Base-by-base conservation (phyloP, 495 filamentous ascomycete species). In the Daldinia bambusicola region DNA sequence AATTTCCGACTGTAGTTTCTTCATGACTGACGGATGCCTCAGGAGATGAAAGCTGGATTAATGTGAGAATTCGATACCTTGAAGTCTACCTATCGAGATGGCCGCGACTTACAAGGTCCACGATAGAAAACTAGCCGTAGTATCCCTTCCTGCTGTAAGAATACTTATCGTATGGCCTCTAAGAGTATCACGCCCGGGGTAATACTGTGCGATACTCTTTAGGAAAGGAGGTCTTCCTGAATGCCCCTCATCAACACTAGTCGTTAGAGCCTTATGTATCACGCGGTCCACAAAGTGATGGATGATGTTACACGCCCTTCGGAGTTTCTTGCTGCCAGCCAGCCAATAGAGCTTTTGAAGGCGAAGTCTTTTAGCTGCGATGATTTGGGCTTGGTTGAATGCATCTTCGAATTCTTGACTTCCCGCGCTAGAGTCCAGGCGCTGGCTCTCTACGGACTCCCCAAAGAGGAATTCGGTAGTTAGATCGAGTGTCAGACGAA, bases 401-500 rank as follows among this genome's bases (percentile, higher is more conserved):
- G 66, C 65, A 2, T 43, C 56, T 55, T 73, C 70, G 14, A 75
- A 31, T 1, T 38, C 71, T 0, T 74, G 71, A 1, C 71, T 55
- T 10, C 41, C 66, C 40, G 56, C 20, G 37, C 70, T 56, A 73
- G 79, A 59, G 64, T 16, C 53, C 31, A 62, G 61, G 5, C 70
- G 56, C 31, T 73, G 79, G 14, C 80, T 81, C 64, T 77, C 57
- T 1, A 82, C 80, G 4, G 82, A 82, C 56, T 89, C 83, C 10
- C 91, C 90, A 41, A 93, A 90, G 0, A 94, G 80, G 71, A 94
- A 91, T 59, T 93, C 90, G 0, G 90, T 93, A 0, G 89, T 85
- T 0, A 89, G 80, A 72, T 94, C 91, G 18, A 93, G 81, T 0
- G 90, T 90, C 20, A 91, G 67, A 10, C 78, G 66, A 76, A 87